A percentile compares a stretch with the other conserved stretches of the same genome.
Conservation (phyloP, 2,329 filamentous ascomycete species). For the Fusarium devonianum region DNA sequence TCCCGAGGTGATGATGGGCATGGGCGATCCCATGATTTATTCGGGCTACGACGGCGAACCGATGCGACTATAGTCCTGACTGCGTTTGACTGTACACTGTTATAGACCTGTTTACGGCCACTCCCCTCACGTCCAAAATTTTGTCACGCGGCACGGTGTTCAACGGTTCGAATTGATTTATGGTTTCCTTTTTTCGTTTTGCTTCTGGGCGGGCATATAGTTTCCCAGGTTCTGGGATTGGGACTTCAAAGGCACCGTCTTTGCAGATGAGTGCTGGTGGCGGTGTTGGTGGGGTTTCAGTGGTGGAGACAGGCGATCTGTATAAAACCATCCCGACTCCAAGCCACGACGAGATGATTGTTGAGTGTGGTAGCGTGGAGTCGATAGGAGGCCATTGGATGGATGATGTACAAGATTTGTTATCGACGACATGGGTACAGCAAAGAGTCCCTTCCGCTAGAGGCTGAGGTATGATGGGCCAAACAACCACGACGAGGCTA, state of each 20-base stretch:
- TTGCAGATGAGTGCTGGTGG: conserved; percentile 8
- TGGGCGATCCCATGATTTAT: conserved; percentile 67
- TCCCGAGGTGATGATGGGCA: conserved; percentile 63
- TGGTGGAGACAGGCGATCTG: conserved; percentile 11
- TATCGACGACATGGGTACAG: conserved; percentile 8
- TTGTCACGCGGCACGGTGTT: conserved; percentile 38
- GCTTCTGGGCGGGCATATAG: conserved; percentile 28
- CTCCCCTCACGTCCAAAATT: conserved; percentile 34
- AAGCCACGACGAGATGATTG: conserved; percentile 12
- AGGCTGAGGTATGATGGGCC: not conserved
- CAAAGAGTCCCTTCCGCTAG: too few species aligned
- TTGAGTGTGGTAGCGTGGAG: conserved; percentile 14
- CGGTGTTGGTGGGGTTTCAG: conserved; percentile 21
- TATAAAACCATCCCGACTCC: conserved; percentile 8
- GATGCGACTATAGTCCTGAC: conserved; percentile 49
- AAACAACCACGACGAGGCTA: not conserved
- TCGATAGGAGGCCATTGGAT: conserved; percentile 6
- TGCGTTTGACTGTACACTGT: conserved; percentile 33
- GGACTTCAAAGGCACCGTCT: conserved; percentile 5
- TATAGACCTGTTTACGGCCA: conserved; percentile 41
- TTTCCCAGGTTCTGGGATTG: conserved; percentile 18
- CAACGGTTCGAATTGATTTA: conserved; percentile 8
- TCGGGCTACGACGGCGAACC: conserved; percentile 58
- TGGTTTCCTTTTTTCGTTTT: conserved; percentile 6
- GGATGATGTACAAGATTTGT: conserved; percentile 6